Conservation (phyloP, 164 flowering plant genomes). For the Akebia trifoliata region DNA sequence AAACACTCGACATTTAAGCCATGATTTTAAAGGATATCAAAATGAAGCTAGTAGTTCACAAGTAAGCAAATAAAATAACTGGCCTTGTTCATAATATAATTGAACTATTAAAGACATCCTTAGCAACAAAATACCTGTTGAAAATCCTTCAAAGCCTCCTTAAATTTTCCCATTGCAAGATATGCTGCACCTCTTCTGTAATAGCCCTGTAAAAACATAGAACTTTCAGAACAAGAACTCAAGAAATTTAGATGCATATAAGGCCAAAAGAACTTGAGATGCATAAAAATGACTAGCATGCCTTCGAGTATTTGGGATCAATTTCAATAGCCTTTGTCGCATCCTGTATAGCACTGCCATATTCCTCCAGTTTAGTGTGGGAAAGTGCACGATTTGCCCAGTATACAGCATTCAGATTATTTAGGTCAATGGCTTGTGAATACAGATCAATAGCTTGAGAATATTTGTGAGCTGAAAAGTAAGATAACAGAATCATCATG, state of each 20-base stretch:
- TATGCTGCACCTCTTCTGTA: conserved; percentile 94
- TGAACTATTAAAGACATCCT: conserved; percentile 6
- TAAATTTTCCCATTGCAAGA: conserved; percentile 97
- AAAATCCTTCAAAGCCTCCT: conserved; percentile 96
- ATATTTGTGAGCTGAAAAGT: conserved; percentile 64
- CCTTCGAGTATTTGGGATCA: conserved; percentile 92
- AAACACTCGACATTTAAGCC: too few relatives aligned
- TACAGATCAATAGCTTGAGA: conserved; percentile 82
- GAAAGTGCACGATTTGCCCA: conserved; percentile 98
- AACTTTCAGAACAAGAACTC: conserved; percentile 18
- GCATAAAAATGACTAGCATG: conserved; percentile 17
- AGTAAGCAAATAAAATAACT: not conserved
- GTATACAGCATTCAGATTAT: conserved; percentile 74
- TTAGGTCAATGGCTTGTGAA: conserved; percentile 72
- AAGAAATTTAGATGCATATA: not conserved
- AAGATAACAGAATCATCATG: conserved; percentile 4
- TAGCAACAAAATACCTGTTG: conserved; percentile 59
- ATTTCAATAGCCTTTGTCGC: conserved; percentile 89
- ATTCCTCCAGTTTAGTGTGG: conserved; percentile 89
- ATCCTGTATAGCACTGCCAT: conserved; percentile 94
- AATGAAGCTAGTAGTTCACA: not conserved
- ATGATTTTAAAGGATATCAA: not conserved
- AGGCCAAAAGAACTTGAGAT: not conserved
- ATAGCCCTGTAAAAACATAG: conserved; percentile 59
- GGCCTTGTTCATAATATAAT: too few relatives aligned